Base-by-base conservation (phyloP, 2,329 filamentous ascomycete species). In the Nemania serpens region DNA sequence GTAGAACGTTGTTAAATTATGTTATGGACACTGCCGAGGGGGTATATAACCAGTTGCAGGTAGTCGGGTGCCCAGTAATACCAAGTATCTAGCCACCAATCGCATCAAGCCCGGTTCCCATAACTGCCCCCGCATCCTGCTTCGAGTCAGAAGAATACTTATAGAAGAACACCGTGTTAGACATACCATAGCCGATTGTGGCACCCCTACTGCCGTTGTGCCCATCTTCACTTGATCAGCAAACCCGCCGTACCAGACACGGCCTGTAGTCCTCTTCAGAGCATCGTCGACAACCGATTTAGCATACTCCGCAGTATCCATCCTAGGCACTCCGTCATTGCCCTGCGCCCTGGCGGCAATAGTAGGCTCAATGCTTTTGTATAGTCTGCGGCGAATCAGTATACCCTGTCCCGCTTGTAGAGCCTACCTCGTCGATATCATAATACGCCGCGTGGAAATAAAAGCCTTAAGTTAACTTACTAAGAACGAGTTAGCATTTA, bases 51-150 rank as follows among this genome's bases (percentile, higher is more conserved):
- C 25, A 29, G 7, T 7, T 29, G 25, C 25, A 29, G 7, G 25
- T 29, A 29, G 3, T 7, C 7, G 7, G 25, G 36, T 5, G 15
- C 36, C 36, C 11, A 12, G 36, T 12, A 39, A 48, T 48, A 11
- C 15, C 5, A n/a, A 34, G 6, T 54, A 29, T 7, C 37, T 49
- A 56, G 3, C 43, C 13, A 3, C 42, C 29, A 1, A 59, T 3
- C 12, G n/a, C 34, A 62, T 71, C 64, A 22, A 71, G 63, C n/a
- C 64, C 67, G 55, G 64, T 68, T 59, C 69, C 70, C 29, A 65
- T 57, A 5, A 62, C 42, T 45, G 63, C 60, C 29, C 65, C 64
- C 11, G 66, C 58, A 48, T 70, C 68, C 68, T 70, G 46, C 15
- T 7, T 51, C n/a, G 11, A 2, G 42, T 70, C 61, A 67, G 63